Percentiles rank a stretch among this genome's conserved stretches.
phyloP scores from a whole-genome alignment of 768 basidiomycete species.

The Mycena galopus region DNA sequence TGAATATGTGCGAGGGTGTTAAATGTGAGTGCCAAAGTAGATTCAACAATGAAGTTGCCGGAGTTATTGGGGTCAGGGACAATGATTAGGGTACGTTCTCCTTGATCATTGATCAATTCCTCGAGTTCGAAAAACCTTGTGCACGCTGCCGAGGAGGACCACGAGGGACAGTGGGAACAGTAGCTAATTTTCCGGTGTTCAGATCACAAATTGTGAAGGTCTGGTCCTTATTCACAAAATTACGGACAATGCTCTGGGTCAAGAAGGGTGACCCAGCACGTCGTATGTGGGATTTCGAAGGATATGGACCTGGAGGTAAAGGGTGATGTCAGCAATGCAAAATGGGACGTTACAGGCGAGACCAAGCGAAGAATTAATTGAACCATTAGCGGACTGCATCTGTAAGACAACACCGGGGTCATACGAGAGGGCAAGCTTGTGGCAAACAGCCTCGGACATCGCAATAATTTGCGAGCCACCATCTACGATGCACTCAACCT shows the following conservation, averaged over 20 bases:
- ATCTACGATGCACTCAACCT: neutral
- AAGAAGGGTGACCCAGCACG: too few relatives aligned
- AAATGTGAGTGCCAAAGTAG: constrained; percentile 4
- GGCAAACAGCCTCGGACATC: too few relatives aligned
- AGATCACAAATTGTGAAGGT: neutral
- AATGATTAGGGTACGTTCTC: neutral
- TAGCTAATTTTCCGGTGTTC: neutral
- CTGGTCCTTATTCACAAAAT: neutral
- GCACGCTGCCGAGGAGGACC: neutral
- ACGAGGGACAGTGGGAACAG: neutral
- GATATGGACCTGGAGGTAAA: too few relatives aligned
- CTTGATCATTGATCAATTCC: constrained; percentile 14
- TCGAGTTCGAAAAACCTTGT: constrained; percentile 1
- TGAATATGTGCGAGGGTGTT: constrained; percentile 6
- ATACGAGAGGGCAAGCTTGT: neutral
- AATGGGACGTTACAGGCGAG: too few relatives aligned
- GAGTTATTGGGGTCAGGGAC: constrained; percentile 6
- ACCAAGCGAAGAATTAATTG: neutral
- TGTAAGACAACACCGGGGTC: neutral
- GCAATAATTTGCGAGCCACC: too few relatives aligned
- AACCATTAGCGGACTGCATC: neutral
- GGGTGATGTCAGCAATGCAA: too few relatives aligned
- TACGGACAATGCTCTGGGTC: too few relatives aligned
- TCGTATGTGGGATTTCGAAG: too few relatives aligned
- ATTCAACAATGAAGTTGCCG: constrained; percentile 6